phyloP scores from a whole-genome alignment of 2,329 filamentous ascomycete genomes.

The Grosmannia penicillata region DNA sequence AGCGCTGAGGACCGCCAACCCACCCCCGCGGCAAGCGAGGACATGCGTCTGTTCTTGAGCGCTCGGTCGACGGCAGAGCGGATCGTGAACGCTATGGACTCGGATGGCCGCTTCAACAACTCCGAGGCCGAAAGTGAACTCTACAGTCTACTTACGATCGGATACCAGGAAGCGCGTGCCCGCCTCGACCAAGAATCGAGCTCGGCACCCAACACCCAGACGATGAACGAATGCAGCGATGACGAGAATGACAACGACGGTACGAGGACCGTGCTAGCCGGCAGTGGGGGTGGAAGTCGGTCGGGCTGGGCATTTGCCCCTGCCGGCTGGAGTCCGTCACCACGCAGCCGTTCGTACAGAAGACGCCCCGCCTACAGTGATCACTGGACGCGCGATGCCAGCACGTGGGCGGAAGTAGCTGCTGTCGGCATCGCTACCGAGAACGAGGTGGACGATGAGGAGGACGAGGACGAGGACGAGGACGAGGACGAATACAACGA shows the following conservation, averaged over 20 bases:
- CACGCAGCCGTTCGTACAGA: slow-evolving; percentile 3
- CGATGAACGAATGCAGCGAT: slow-evolving; percentile 46
- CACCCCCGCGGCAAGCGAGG: neutral
- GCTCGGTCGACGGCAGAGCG: neutral
- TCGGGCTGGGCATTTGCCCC: neutral
- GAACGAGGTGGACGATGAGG: slow-evolving; percentile 1
- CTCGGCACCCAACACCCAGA: slow-evolving; percentile 28
- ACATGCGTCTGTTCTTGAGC: neutral
- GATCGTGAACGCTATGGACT: slow-evolving; percentile 12
- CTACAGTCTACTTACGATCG: slow-evolving; percentile 27
- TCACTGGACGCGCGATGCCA: neutral
- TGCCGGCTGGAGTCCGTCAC: slow-evolving; percentile 7
- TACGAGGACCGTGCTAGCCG: too few species aligned
- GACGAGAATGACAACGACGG: slow-evolving; percentile 36
- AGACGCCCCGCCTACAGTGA: neutral
- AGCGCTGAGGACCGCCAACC: neutral
- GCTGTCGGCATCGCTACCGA: too few species aligned
- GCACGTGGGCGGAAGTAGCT: too few species aligned
- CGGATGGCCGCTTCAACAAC: slow-evolving; percentile 13
- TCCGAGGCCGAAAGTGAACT: slow-evolving; percentile 23
- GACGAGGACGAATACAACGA: slow-evolving; percentile 7
- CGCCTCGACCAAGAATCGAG: slow-evolving; percentile 39
- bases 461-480: slow-evolving; percentile 8
- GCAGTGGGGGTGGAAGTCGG: neutral
- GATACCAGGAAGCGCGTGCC: slow-evolving; percentile 31